These are phyloP conservation scores for Collybiopsis confluens DNA, from an alignment of 768 basidiomycete species.

Conservation along the genomic window DNA sequence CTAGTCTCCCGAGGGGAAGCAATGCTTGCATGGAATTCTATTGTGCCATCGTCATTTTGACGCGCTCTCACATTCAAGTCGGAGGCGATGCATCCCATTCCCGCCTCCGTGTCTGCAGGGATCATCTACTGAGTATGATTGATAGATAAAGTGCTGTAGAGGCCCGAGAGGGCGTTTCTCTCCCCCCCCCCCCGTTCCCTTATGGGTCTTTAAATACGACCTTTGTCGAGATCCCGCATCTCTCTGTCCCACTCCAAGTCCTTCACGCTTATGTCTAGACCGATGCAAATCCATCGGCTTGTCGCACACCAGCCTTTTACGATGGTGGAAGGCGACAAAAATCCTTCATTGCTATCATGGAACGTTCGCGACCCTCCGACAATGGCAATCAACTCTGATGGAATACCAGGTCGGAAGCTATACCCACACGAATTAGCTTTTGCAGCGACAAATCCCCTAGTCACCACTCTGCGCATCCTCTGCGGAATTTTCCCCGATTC, in stretches of 20 bases:
- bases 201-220: not conserved
- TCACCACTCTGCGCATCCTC: slow-evolving; percentile 31
- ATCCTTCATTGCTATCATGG: slow-evolving; percentile 2
- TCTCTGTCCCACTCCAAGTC: not conserved
- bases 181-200: too few species aligned
- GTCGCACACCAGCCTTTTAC: not conserved
- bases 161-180: too few species aligned
- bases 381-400: not conserved
- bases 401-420: not conserved
- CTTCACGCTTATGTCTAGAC: not conserved
- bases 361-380: not conserved
- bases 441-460: slow-evolving; percentile 38
- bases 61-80: too few species aligned
- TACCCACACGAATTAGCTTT: not conserved
- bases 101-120: too few species aligned
- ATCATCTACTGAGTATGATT: too few species aligned
- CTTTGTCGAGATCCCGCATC: not conserved
- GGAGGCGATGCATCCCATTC: too few species aligned
- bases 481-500: slow-evolving; percentile 43
- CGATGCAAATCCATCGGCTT: not conserved
- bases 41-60: too few species aligned
- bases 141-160: too few species aligned
- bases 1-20: too few species aligned
- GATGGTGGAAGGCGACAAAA: not conserved
- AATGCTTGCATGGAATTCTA: too few species aligned